phyloP scores from a whole-genome alignment of 495 filamentous ascomycete species.

The Aspergillus diversus region DNA sequence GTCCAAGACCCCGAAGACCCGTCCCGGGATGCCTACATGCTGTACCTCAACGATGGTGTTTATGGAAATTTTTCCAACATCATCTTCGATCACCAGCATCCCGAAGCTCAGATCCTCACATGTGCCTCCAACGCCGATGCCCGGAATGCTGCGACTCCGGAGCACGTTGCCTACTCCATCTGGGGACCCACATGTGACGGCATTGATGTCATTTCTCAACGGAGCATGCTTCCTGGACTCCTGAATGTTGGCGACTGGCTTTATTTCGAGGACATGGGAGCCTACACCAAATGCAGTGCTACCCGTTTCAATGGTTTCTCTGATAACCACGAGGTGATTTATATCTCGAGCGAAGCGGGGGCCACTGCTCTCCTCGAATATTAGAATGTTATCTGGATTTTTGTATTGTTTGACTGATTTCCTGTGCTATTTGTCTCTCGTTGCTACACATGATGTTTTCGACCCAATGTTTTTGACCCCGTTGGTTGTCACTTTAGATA shows the following conservation, averaged over 20 bases:
- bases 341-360: slow-evolving; percentile 89
- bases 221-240: slow-evolving; percentile 69
- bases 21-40: slow-evolving; percentile 77
- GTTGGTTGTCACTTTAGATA: slow-evolving; percentile 12
- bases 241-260: slow-evolving; percentile 95
- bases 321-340: slow-evolving; percentile 88
- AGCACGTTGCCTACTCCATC: slow-evolving; percentile 75
- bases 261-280: slow-evolving; percentile 98
- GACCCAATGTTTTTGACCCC: background rate
- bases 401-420: slow-evolving; percentile 13
- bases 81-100: slow-evolving; percentile 98
- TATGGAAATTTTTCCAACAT: slow-evolving; percentile 99
- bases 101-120: slow-evolving; percentile 78
- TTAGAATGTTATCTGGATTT: slow-evolving; percentile 26
- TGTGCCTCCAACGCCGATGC: slow-evolving; percentile 53
- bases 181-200: slow-evolving; percentile 99
- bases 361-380: slow-evolving; percentile 74
- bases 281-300: slow-evolving; percentile 96
- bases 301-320: slow-evolving; percentile 99
- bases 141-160: slow-evolving; percentile 51
- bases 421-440: background rate
- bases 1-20: slow-evolving; percentile 63
- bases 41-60: slow-evolving; percentile 95
- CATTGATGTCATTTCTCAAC: slow-evolving; percentile 87
- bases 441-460: background rate